Base-by-base conservation (phyloP, 2,329 filamentous ascomycete genomes). In the Byssochlamys sp. region DNA sequence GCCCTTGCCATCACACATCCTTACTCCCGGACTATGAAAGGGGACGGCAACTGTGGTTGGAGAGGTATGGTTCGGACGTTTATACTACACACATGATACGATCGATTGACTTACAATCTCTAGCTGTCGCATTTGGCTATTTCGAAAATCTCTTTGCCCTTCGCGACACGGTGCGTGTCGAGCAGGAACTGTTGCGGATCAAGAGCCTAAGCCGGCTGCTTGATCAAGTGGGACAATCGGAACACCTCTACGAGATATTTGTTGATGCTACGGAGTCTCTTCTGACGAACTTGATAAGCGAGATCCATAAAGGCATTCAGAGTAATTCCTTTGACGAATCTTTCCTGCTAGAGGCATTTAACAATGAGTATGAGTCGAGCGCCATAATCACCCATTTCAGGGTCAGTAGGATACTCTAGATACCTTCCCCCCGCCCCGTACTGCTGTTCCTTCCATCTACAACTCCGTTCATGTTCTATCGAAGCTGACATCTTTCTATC, bases 21-120 rank as follows among this genome's bases (percentile, higher is more conserved):
- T 24, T 86, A 91, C 70, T 96, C 92, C 70, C 89, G 94, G 57
- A 87, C 87, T 10, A 85, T 96, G 71, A 86, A 88, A 73, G 92
- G 94, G 55, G 92, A 97, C 75, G 94, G 94, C 59, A 95, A 95
- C 71, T 97, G 94, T 75, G 94, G 92, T 67, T 97, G 94, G 92
- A 84, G 92, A 87, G 94, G 92, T 96, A 81, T 78, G 86, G 77
- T 64, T 62, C 4, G 25, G 24, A 19, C 1, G 28, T 28, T 62
- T 55, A n/a, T 12, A 53, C 27, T 51, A n/a, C 57, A 50, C 31
- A 58, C 56, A 52, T 54, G 57, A 49, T 55, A 59, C 55, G 12
- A 29, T 12, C 56, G 27, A 26, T 59, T 61, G 29, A 58, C 60
- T 62, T 54, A 57, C 48, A 6, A 53, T 57, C 49, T 57, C 19